Percentiles rank a stretch among this genome's conserved stretches.
These are phyloP conservation scores for Panicum virgatum DNA, from an alignment of 202 grass and related monocot genomes.

Conservation along the genomic window DNA sequence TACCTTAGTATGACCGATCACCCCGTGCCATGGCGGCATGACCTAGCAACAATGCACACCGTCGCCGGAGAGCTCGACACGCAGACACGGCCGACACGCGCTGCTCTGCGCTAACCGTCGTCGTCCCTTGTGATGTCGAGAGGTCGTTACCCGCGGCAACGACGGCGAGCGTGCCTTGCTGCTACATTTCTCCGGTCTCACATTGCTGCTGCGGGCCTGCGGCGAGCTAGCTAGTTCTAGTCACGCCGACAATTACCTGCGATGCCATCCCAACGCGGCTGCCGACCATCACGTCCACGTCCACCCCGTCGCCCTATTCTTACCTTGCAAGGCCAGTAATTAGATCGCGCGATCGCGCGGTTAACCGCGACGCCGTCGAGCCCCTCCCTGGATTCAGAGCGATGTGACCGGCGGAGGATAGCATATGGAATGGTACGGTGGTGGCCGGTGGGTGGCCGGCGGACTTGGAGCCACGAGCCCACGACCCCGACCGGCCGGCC, in stretches of 20 bases:
- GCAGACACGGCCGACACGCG: neutral
- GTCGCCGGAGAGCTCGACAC: constrained; percentile 19
- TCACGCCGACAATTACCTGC: neutral
- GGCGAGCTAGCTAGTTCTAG: neutral
- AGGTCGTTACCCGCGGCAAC: neutral
- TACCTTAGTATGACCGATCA: neutral
- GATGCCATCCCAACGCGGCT: neutral
- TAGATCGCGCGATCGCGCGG: neutral
- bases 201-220: neutral
- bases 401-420: constrained; percentile 7
- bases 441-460: neutral
- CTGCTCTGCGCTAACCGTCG: neutral
- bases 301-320: neutral
- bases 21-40: neutral
- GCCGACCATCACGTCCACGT: constrained; percentile 29
- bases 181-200: neutral
- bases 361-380: neutral
- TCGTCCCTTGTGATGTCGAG: neutral
- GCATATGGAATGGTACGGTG: neutral
- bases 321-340: constrained; percentile 16
- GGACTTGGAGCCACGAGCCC: neutral
- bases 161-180: neutral
- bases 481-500: constrained; percentile 5
- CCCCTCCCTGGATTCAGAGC: neutral
- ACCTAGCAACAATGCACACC: neutral